A percentile compares a stretch with the other conserved stretches of the same genome.
Evolutionary conservation across 768 basidiomycete genomes (phyloP).

Genomic region (Hygrophorus pudorinus): DNA sequence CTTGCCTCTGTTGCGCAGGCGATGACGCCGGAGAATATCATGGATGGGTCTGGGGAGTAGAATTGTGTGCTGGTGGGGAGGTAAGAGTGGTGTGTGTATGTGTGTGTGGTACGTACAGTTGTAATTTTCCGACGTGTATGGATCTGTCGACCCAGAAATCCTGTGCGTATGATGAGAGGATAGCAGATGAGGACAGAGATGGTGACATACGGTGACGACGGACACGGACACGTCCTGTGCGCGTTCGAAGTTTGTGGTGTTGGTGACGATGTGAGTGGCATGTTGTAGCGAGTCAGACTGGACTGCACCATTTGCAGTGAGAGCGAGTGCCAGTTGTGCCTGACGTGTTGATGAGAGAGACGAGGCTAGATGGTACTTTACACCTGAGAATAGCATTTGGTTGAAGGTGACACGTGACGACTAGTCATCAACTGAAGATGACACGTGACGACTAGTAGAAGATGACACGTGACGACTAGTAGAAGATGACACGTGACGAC

Average conservation of each 20-base stretch:
- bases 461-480: too few species aligned
- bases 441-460: too few species aligned
- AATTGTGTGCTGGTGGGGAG: slow-evolving; percentile 31
- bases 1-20: slow-evolving; percentile 61
- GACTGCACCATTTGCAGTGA: slow-evolving; percentile 51
- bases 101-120: slow-evolving; percentile 33
- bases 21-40: slow-evolving; percentile 78
- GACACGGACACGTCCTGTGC: too few species aligned
- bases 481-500: too few species aligned
- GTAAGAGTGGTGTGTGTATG: not conserved
- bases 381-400: slow-evolving; percentile 33
- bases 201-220: slow-evolving; percentile 30
- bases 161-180: slow-evolving; percentile 20
- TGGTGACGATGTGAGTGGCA: slow-evolving; percentile 47
- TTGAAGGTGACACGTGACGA: too few species aligned
- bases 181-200: too few species aligned
- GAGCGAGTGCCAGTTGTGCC: slow-evolving; percentile 34
- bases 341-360: slow-evolving; percentile 33
- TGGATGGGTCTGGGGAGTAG: slow-evolving; percentile 69
- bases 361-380: slow-evolving; percentile 38
- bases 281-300: slow-evolving; percentile 19
- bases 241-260: slow-evolving; percentile 48
- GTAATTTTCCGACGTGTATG: slow-evolving; percentile 43
- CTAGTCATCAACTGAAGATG: too few species aligned
- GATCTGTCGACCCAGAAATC: slow-evolving; percentile 68